Evolutionary conservation across 163 green algal genomes (phyloP).

Genomic region (Prototheca wickerhamii): DNA sequence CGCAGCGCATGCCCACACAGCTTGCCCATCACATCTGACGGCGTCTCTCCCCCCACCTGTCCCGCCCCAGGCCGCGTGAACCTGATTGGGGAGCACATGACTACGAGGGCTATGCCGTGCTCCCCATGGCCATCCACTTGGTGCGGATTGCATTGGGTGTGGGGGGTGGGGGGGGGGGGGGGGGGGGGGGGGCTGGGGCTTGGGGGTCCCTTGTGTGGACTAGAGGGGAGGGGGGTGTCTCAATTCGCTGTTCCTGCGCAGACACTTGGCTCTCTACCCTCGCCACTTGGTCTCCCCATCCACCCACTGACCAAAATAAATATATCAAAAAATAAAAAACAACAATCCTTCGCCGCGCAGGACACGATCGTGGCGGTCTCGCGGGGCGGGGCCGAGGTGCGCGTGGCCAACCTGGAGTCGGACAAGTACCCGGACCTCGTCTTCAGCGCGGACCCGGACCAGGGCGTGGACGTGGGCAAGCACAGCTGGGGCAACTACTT

Average conservation of each 20-base stretch:
- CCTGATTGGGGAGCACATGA: conserved; percentile 98
- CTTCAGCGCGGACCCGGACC: conserved; percentile 60
- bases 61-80: conserved; percentile 81
- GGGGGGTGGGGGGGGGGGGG: not conserved
- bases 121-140: conserved; percentile 90
- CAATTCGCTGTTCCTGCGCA: too few relatives aligned
- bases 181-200: not conserved
- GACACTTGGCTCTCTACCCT: too few relatives aligned
- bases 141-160: conserved; percentile 19
- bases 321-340: not conserved
- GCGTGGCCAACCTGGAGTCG: conserved; percentile 57
- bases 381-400: conserved; percentile 40
- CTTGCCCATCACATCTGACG: not conserved
- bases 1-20: not conserved
- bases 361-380: conserved; percentile 87
- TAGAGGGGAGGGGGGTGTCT: too few relatives aligned
- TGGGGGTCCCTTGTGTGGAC: not conserved
- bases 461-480: conserved; percentile 63
- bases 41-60: not conserved
- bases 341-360: conserved; percentile 18
- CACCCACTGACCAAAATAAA: not conserved
- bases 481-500: conserved; percentile 96
- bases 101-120: conserved; percentile 91
- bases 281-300: not conserved
- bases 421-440: conserved; percentile 52